Evolutionary conservation across 2,329 filamentous ascomycete genomes (phyloP).

Genomic region (Phialophora tarda): DNA sequence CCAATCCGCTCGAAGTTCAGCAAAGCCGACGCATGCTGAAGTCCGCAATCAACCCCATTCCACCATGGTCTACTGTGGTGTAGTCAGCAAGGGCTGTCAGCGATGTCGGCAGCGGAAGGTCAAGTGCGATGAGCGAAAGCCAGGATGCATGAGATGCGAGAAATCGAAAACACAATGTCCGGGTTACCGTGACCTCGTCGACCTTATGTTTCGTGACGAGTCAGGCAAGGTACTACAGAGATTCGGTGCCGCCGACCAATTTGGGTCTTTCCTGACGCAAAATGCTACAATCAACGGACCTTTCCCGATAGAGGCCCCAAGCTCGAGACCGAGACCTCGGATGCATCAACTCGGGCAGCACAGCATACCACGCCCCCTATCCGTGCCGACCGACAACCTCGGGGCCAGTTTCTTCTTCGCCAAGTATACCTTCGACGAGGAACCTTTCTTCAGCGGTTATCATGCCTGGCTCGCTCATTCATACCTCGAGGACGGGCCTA

Average conservation of each 20-base stretch:
- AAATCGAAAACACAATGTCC: conserved; percentile 16
- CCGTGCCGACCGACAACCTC: conserved; percentile 5
- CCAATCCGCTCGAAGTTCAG: background rate
- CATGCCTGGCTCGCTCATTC: conserved; percentile 18
- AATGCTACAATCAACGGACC: background rate
- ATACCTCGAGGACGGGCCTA: conserved; percentile 10
- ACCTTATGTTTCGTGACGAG: conserved; percentile 21
- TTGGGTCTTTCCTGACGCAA: too few relatives aligned
- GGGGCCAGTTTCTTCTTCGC: conserved; percentile 26
- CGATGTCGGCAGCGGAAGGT: conserved; percentile 21
- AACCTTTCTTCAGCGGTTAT: conserved; percentile 19
- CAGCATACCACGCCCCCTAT: background rate
- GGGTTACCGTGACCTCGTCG: conserved; percentile 18
- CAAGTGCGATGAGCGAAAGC: conserved; percentile 22
- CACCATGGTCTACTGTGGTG: conserved; percentile 24
- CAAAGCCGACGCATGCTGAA: background rate
- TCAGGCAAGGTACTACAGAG: conserved; percentile 9
- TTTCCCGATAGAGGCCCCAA: background rate
- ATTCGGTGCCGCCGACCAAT: background rate
- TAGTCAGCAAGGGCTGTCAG: conserved; percentile 19
- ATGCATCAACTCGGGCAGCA: background rate
- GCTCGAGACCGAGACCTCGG: background rate
- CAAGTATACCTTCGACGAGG: conserved; percentile 17
- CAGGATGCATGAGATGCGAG: conserved; percentile 20
- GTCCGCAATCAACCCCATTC: background rate